A percentile compares a stretch with the other conserved stretches of the same genome.
phyloP scores from a whole-genome alignment of 371 early-diverging fungal species.

The Saksenaea vasiformis region DNA sequence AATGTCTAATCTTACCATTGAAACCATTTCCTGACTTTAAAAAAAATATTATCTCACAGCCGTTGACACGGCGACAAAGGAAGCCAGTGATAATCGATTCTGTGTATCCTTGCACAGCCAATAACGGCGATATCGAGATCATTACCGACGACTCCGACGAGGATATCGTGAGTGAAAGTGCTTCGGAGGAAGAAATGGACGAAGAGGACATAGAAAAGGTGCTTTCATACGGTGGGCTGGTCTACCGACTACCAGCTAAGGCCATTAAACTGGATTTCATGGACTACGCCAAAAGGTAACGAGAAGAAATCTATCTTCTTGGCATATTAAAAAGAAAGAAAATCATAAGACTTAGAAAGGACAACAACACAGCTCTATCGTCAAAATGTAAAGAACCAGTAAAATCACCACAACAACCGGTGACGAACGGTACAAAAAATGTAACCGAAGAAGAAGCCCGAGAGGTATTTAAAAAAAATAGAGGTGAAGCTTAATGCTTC shows the following conservation, averaged over 20 bases:
- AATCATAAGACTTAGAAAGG: background rate
- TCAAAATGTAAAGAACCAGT: background rate
- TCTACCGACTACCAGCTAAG: constrained; percentile 47
- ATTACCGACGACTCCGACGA: constrained; percentile 21
- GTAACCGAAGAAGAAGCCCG: constrained; percentile 18
- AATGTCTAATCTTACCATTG: constrained; percentile 4
- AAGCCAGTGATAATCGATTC: constrained; percentile 16
- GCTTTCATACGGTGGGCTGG: constrained; percentile 24
- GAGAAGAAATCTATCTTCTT: background rate
- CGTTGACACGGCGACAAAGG: constrained; percentile 24
- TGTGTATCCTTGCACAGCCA: constrained; percentile 9
- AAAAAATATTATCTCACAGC: constrained; percentile 16
- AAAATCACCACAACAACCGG: constrained; percentile 7
- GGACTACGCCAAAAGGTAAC: constrained; percentile 27
- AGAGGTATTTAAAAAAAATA: background rate
- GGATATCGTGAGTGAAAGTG: background rate
- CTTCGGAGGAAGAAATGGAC: constrained; percentile 5
- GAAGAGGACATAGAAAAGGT: constrained; percentile 14
- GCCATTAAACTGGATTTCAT: constrained; percentile 50
- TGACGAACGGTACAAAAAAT: constrained; percentile 2
- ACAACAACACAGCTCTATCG: background rate
- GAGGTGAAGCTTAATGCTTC: background rate
- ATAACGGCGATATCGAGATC: constrained; percentile 38
- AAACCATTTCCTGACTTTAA: background rate
- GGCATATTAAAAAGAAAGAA: background rate